Evolutionary conservation across 2,329 filamentous ascomycete species (phyloP), one percentile per base, ranked within the genome.

Genomic region (Claviceps fusiformis): DNA sequence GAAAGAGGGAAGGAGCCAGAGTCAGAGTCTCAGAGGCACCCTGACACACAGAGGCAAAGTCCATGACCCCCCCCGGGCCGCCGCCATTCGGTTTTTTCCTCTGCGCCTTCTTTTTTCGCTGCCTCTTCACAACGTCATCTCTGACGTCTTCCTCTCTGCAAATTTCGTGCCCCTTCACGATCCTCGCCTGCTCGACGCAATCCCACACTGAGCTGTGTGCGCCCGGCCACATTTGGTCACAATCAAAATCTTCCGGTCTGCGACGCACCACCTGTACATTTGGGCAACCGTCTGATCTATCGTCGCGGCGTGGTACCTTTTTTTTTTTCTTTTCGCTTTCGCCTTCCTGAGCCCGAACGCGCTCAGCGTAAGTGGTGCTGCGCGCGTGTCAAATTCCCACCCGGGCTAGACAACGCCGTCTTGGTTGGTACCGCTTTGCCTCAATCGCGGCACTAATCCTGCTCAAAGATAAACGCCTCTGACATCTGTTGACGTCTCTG

Each of bases 141-240:
- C 71, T 73, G 71, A 73, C 71, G 71, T 73, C 71, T 73, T 73
- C 65, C 63, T 59, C 63, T 65, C 61, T 59, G 56, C 62, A 65
- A 66, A 64, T 64, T 67, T 67, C 63, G 57, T 65, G 64, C 63
- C 63, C 68, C 44, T 67, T 66, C 65, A 67, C 64, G 54, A 65
- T 65, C 65, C 60, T 65, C 65, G 60, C 59, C 62, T 58, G 58
- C 54, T 62, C 64, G 59, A 62, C 62, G 63, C 66, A 66, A 64
- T 65, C 57, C 55, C 59, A 55, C 58, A 51, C 48, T 44, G 24
- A 47, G 53, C 52, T 52, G 55, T 53, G 50, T 50, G 44, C 54
- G n/a, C 50, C 27, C 49, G 35, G 37, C 52, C 55, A 47, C 55
- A 48, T 56, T 50, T 47, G 47, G 51, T 46, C 37, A 54, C 51